Percentiles rank a stretch among this genome's conserved stretches.
Conservation (phyloP, 2,329 filamentous ascomycete genomes). For the Fusarium decemcellulare region DNA sequence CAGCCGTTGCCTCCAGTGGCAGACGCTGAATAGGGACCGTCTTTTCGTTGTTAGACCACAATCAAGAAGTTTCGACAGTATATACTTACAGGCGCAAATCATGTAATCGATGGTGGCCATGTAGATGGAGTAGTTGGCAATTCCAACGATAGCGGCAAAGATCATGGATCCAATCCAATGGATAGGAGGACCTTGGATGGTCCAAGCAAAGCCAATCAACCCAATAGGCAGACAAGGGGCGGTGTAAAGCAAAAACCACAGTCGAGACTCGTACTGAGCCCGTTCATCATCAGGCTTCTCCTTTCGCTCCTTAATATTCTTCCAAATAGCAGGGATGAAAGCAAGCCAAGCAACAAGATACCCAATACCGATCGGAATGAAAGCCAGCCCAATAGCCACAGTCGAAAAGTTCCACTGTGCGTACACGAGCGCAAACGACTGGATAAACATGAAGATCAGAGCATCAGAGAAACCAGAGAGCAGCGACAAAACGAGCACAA, state of each 20-base stretch:
- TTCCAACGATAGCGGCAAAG: conserved; percentile 76
- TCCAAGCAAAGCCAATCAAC: conserved; percentile 79
- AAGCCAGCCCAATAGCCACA: conserved; percentile 70
- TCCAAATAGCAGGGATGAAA: conserved; percentile 70
- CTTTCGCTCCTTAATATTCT: conserved; percentile 65
- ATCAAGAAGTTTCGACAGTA: conserved; percentile 8
- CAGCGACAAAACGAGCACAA: conserved; percentile 78
- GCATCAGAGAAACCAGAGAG: conserved; percentile 81
- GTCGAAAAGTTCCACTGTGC: conserved; percentile 75
- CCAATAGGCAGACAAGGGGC: conserved; percentile 75
- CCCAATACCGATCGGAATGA: conserved; percentile 77
- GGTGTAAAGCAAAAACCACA: conserved; percentile 75
- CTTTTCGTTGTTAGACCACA: no score
- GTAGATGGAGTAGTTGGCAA: conserved; percentile 82
- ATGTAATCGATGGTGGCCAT: conserved; percentile 86
- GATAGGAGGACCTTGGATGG: conserved; percentile 72
- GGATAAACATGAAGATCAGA: conserved; percentile 84
- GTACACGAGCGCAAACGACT: conserved; percentile 79
- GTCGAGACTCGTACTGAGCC: conserved; percentile 78
- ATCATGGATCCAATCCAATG: conserved; percentile 79
- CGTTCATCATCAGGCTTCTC: conserved; percentile 67
- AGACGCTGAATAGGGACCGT: conserved; percentile 78
- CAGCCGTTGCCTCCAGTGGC: conserved; percentile 84
- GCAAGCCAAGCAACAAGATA: conserved; percentile 74
- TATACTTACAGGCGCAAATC: conserved; percentile 50